phyloP scores from a whole-genome alignment of 352 stramenopile genomes.

The Detonula confervacea region DNA sequence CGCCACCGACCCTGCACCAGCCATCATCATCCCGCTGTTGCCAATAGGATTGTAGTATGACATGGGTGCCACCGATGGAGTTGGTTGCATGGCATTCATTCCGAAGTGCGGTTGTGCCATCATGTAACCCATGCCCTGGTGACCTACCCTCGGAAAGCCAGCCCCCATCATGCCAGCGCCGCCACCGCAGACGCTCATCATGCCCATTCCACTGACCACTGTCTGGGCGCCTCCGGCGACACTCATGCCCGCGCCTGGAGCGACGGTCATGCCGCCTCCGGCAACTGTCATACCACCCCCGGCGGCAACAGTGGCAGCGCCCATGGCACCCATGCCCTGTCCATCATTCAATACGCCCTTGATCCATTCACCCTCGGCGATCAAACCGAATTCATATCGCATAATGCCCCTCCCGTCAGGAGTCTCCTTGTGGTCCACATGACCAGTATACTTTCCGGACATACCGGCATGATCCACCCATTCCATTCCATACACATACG shows the following conservation, averaged over 20 bases:
- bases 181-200: conserved; percentile 35
- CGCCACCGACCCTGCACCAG: no score
- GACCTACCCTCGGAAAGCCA: no score
- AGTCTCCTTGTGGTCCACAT: conserved; percentile 12
- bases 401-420: conserved; percentile 31
- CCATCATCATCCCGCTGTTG: no score
- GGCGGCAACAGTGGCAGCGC: conserved; percentile 8
- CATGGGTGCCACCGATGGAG: no score
- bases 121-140: no score
- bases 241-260: background rate
- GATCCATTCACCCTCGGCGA: conserved; percentile 41
- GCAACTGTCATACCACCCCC: background rate
- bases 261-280: background rate
- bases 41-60: no score
- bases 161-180: no score
- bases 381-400: conserved; percentile 26
- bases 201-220: conserved; percentile 23
- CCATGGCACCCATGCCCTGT: background rate
- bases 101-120: no score
- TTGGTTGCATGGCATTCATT: no score
- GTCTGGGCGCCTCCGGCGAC: conserved; percentile 14
- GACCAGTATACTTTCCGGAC: conserved; percentile 28
- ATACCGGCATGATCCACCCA: conserved; percentile 22
- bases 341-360: conserved; percentile 38
- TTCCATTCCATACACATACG: no score